These are phyloP conservation scores for Ophiostoma populinum DNA, from an alignment of 2,329 filamentous ascomycete species.

Conservation along the genomic window DNA sequence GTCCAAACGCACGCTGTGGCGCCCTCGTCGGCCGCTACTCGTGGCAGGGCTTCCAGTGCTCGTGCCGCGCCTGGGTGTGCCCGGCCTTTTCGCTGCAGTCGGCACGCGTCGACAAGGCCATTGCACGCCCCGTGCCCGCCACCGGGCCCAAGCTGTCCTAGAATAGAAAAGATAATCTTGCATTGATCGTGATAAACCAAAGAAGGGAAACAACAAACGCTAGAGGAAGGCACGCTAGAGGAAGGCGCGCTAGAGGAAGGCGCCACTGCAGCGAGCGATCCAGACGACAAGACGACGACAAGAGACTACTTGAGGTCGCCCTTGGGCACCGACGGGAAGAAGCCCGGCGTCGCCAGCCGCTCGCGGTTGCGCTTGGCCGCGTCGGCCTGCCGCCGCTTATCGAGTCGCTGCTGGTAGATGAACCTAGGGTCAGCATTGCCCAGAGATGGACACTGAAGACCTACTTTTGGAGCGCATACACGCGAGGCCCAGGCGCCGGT, in stretches of 20 bases:
- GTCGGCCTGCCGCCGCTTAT: conserved; percentile 63
- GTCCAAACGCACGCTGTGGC: conserved; percentile 61
- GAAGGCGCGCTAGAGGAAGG: too few relatives aligned
- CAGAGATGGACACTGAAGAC: conserved; percentile 8
- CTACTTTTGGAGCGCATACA: conserved; percentile 73
- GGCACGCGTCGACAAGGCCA: conserved; percentile 59
- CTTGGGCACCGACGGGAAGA: conserved; percentile 75
- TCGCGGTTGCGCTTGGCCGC: conserved; percentile 67
- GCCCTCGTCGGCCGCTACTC: conserved; percentile 82
- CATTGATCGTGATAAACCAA: too few relatives aligned
- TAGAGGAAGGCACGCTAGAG: conserved; percentile 18
- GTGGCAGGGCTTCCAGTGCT: conserved; percentile 91
- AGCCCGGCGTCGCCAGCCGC: conserved; percentile 55
- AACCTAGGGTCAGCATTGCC: conserved; percentile 28
- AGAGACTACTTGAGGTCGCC: too few relatives aligned
- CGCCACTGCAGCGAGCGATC: too few relatives aligned
- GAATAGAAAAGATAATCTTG: too few relatives aligned
- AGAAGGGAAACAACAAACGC: too few relatives aligned
- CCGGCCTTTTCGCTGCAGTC: conserved; percentile 78
- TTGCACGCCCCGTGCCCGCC: too few relatives aligned
- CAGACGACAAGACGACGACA: too few relatives aligned
- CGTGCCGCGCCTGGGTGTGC: conserved; percentile 76
- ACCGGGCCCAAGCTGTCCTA: too few relatives aligned
- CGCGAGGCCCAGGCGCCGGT: too few relatives aligned
- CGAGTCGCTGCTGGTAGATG: conserved; percentile 74